Percentiles rank a stretch among this genome's conserved stretches.
These are phyloP conservation scores for Staphylotrichum tortipilum DNA, from an alignment of 495 filamentous ascomycete species.

Conservation along the genomic window DNA sequence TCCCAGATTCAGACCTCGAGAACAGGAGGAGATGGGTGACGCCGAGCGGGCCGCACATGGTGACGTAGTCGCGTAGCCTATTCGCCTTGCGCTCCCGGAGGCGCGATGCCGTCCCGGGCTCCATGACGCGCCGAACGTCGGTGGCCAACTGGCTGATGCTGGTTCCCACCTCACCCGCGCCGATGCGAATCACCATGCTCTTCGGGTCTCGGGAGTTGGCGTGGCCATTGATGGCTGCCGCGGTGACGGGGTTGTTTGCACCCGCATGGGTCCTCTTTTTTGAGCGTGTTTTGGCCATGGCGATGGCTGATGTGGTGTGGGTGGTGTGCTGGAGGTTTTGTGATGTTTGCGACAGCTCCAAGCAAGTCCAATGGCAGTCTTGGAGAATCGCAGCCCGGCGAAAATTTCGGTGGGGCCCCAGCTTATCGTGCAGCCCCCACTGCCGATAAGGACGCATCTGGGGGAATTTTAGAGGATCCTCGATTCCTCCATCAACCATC, in stretches of 20 bases:
- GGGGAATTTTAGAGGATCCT: conserved; percentile 15
- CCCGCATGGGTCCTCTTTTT: conserved; percentile 86
- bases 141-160: conserved; percentile 86
- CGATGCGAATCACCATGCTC: conserved; percentile 97
- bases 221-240: conserved; percentile 30
- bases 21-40: conserved; percentile 93
- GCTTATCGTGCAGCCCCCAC: conserved; percentile 24
- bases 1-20: conserved; percentile 79
- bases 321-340: conserved; percentile 3
- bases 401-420: conserved; percentile 26
- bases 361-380: conserved; percentile 1
- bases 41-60: conserved; percentile 90
- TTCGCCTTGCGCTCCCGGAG: conserved; percentile 86
- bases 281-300: conserved; percentile 71
- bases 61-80: conserved; percentile 81
- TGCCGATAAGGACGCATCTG: too few relatives aligned
- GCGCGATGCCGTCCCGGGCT: conserved; percentile 82
- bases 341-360: conserved; percentile 1
- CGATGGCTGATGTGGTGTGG: conserved; percentile 13
- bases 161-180: conserved; percentile 85
- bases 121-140: conserved; percentile 90
- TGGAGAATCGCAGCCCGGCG: neutral
- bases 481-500: too few relatives aligned
- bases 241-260: conserved; percentile 48
- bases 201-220: conserved; percentile 60